These are phyloP conservation scores for Trichoderma atroviride DNA, from an alignment of 2,329 filamentous ascomycete species.

Conservation along the genomic window DNA sequence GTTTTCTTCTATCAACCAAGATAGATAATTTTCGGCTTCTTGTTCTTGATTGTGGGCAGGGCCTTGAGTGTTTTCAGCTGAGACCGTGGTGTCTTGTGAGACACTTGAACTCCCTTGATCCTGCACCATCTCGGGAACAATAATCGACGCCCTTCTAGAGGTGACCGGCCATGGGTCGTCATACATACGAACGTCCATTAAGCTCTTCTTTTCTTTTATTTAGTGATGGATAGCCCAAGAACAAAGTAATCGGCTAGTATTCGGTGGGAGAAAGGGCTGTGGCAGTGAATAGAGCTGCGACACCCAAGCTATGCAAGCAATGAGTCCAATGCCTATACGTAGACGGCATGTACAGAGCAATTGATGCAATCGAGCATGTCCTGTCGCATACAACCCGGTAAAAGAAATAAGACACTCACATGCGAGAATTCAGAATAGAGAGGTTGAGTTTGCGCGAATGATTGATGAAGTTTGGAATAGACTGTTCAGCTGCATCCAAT, in stretches of 20 bases:
- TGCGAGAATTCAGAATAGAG: background rate
- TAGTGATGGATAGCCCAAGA: background rate
- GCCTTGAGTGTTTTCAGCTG: background rate
- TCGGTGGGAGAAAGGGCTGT: background rate
- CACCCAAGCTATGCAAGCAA: background rate
- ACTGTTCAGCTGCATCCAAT: background rate
- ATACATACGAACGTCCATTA: background rate
- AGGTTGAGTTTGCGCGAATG: background rate
- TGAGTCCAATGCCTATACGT: background rate
- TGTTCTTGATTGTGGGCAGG: background rate
- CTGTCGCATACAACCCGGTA: background rate
- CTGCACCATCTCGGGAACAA: background rate
- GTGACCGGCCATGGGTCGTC: slow-evolving; percentile 13
- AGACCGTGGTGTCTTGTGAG: background rate
- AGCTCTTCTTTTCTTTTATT: background rate
- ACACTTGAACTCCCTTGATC: background rate
- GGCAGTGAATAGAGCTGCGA: background rate
- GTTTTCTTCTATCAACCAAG: background rate
- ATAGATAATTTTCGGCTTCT: background rate
- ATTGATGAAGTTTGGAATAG: background rate
- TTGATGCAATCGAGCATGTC: background rate
- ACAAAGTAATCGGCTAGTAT: background rate
- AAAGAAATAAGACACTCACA: background rate
- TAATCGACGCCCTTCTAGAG: background rate
- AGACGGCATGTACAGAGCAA: background rate